These are phyloP conservation scores for Candida vaughaniae DNA, from an alignment of 805 yeast genomes.

Conservation along the genomic window DNA sequence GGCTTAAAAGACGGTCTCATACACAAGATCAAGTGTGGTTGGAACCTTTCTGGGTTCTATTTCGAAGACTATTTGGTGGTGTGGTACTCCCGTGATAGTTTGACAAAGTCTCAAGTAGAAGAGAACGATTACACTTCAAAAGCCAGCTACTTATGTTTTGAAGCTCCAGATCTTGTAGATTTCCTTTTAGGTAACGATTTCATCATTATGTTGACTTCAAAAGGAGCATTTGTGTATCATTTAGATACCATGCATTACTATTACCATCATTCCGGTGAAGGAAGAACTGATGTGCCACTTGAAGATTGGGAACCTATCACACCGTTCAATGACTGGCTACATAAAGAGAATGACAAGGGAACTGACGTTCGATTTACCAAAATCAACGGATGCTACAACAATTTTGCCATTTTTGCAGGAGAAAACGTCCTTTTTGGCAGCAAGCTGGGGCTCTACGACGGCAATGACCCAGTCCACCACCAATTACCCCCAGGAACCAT, in stretches of 20 bases:
- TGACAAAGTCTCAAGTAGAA: constrained; percentile 19
- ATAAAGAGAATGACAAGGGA: constrained; percentile 15
- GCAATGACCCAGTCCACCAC: constrained; percentile 29
- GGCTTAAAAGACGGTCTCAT: constrained; percentile 10
- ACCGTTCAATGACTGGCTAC: constrained; percentile 24
- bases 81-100: constrained; percentile 46
- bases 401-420: constrained; percentile 56
- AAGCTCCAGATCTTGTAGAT: constrained; percentile 50
- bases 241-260: constrained; percentile 12
- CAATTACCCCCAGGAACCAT: constrained; percentile 35
- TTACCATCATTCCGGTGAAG: constrained; percentile 14
- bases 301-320: constrained; percentile 10
- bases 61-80: constrained; percentile 55
- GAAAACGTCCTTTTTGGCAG: constrained; percentile 44
- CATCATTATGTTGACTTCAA: constrained; percentile 20
- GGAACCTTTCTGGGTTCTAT: constrained; percentile 58
- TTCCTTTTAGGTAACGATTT: constrained; percentile 54
- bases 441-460: constrained; percentile 4
- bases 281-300: constrained; percentile 11
- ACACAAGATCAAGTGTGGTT: constrained; percentile 58
- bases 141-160: constrained; percentile 35
- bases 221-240: constrained; percentile 4
- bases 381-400: constrained; percentile 53
- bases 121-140: constrained; percentile 14
- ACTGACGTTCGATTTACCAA: constrained; percentile 41